Evolutionary conservation across 2,329 filamentous ascomycete genomes (phyloP).

Genomic region (Colletotrichum graminicola): DNA sequence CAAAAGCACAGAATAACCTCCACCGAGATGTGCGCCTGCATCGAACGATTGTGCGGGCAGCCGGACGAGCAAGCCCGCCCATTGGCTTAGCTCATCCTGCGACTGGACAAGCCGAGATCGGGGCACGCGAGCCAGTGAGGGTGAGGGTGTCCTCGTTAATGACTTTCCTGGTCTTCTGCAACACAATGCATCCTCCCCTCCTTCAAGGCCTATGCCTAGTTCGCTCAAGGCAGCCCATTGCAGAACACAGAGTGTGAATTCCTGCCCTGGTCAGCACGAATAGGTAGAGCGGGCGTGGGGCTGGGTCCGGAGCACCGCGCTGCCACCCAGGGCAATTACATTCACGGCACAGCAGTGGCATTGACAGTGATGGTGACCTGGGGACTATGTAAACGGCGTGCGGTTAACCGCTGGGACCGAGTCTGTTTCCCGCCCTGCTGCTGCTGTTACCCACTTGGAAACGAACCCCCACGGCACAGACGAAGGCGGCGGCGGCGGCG

Average conservation of each 20-base stretch:
- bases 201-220: not conserved
- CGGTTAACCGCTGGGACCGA: not conserved
- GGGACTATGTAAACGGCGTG: not conserved
- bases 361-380: not conserved
- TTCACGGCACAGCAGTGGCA: conserved; percentile 7
- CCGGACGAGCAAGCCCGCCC: conserved; percentile 3
- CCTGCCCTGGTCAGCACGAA: not conserved
- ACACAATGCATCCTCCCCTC: not conserved
- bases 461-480: conserved; percentile 20
- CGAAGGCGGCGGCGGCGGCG: not conserved
- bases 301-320: not conserved
- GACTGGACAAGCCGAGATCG: not conserved
- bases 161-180: not conserved
- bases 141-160: conserved; percentile 37
- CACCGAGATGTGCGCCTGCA: conserved; percentile 33
- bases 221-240: not conserved
- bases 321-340: conserved; percentile 4
- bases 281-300: not conserved
- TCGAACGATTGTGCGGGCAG: conserved; percentile 40
- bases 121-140: conserved; percentile 1
- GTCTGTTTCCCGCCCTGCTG: not conserved
- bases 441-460: not conserved
- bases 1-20: conserved; percentile 24
- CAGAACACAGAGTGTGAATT: not conserved
- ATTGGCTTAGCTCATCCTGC: conserved; percentile 1